Conservation (phyloP, 495 filamentous ascomycete species). For the Penicillium paradoxum region DNA sequence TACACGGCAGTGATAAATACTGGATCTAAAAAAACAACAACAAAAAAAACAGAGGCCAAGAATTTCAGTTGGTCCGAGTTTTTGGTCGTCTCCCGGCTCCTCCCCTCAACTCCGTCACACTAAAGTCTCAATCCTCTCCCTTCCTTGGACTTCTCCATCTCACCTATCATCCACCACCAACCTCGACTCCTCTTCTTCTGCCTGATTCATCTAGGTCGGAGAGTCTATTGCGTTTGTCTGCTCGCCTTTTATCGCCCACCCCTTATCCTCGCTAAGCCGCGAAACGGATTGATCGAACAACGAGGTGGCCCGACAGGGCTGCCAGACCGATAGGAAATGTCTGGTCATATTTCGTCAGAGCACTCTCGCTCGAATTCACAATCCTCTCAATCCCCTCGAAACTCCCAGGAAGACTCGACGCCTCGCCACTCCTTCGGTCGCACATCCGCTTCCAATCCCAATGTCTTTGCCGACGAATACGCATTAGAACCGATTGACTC, state of each 20-base stretch:
- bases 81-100: conserved; percentile 5
- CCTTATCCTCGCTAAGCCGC: neutral
- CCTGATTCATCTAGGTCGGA: conserved; percentile 1
- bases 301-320: conserved; percentile 45
- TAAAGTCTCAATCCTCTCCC: conserved; percentile 15
- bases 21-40: neutral
- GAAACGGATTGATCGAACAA: conserved; percentile 26
- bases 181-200: conserved; percentile 1
- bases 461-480: conserved; percentile 52
- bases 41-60: neutral
- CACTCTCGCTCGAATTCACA: conserved; percentile 39
- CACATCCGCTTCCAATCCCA: conserved; percentile 41
- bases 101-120: conserved; percentile 26
- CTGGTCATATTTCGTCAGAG: conserved; percentile 41
- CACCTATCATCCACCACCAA: conserved; percentile 5
- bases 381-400: conserved; percentile 32
- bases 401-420: conserved; percentile 30
- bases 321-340: conserved; percentile 38
- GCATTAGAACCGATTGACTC: conserved; percentile 42
- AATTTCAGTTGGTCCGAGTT: conserved; percentile 13
- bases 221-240: neutral
- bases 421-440: conserved; percentile 34
- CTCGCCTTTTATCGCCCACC: neutral
- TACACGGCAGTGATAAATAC: neutral
- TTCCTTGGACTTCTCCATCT: conserved; percentile 5